Evolutionary conservation across 2,329 filamentous ascomycete genomes (phyloP).

Genomic region (Fusarium virguliforme): DNA sequence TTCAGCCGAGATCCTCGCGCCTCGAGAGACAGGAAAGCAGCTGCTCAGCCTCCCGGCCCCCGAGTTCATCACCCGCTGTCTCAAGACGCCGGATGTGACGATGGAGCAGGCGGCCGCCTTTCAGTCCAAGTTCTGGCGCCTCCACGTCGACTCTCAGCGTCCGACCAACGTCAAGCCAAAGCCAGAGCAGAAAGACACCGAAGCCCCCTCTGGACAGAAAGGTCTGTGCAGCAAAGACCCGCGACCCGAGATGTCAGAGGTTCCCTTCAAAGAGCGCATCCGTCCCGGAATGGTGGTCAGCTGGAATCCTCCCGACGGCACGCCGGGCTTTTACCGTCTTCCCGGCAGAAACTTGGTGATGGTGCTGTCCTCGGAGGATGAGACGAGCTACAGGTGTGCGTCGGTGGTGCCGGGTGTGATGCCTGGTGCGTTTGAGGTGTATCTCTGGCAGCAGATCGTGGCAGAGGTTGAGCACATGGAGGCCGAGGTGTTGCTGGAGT

Average conservation of each 20-base stretch:
- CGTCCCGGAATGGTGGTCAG: constrained; percentile 61
- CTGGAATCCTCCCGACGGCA: constrained; percentile 49
- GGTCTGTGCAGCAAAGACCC: constrained; percentile 53
- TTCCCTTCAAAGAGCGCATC: constrained; percentile 60
- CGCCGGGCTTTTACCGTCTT: constrained; percentile 30
- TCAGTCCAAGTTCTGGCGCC: constrained; percentile 60
- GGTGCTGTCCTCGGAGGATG: constrained; percentile 52
- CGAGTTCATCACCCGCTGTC: constrained; percentile 61
- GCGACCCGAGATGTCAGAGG: constrained; percentile 32
- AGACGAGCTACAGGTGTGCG: constrained; percentile 57
- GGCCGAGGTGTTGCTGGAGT: constrained; percentile 61
- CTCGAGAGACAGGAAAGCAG: constrained; percentile 60
- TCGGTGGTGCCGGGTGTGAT: constrained; percentile 55
- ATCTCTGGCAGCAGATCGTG: constrained; percentile 58
- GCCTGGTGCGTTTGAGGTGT: constrained; percentile 58
- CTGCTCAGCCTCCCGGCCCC: constrained; percentile 59
- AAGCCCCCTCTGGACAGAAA: constrained; percentile 9
- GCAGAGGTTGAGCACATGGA: constrained; percentile 57
- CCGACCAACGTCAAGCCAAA: constrained; percentile 22
- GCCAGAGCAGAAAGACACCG: neutral
- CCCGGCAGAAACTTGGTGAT: constrained; percentile 52
- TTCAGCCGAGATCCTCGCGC: constrained; percentile 55
- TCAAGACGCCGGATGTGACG: constrained; percentile 56
- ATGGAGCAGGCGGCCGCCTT: constrained; percentile 61
- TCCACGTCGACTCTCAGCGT: constrained; percentile 60